phyloP scores from a whole-genome alignment of 495 filamentous ascomycete species.

The Talaromyces borbonicus region DNA sequence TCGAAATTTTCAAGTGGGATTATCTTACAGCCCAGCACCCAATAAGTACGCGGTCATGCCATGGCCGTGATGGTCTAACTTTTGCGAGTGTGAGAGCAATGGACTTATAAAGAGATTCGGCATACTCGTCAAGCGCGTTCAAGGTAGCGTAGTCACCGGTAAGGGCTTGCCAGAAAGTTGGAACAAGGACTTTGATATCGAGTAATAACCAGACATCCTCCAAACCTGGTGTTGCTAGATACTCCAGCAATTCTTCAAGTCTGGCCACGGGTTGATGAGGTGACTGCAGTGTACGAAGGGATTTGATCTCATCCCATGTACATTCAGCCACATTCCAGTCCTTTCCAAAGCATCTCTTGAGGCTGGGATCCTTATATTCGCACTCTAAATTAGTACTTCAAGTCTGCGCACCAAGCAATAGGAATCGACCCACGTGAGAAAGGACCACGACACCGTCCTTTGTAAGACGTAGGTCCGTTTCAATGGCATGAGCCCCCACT shows the following conservation, averaged over 20 bases:
- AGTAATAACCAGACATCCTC: constrained; percentile 72
- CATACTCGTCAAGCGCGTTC: constrained; percentile 51
- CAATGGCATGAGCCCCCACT: constrained; percentile 68
- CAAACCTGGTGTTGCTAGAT: constrained; percentile 49
- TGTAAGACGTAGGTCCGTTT: constrained; percentile 78
- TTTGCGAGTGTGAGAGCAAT: constrained; percentile 51
- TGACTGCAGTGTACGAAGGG: constrained; percentile 54
- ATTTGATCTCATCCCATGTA: constrained; percentile 61
- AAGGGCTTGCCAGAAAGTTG: neutral
- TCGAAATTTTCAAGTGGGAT: neutral
- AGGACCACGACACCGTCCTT: constrained; percentile 78
- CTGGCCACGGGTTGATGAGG: constrained; percentile 66
- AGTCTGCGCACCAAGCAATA: neutral
- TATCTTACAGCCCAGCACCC: constrained; percentile 68
- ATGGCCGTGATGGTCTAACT: constrained; percentile 42
- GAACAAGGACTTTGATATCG: constrained; percentile 67
- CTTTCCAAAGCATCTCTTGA: constrained; percentile 72
- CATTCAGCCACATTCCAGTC: constrained; percentile 61
- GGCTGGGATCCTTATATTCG: constrained; percentile 50
- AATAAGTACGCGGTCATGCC: constrained; percentile 62
- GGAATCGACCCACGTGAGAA: constrained; percentile 55
- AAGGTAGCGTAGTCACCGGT: neutral
- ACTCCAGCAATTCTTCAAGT: constrained; percentile 64
- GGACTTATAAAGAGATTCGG: constrained; percentile 53
- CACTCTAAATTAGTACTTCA: constrained; percentile 5